These are phyloP conservation scores for Neurospora sp. DNA, from an alignment of 495 filamentous ascomycete species.

Conservation along the genomic window DNA sequence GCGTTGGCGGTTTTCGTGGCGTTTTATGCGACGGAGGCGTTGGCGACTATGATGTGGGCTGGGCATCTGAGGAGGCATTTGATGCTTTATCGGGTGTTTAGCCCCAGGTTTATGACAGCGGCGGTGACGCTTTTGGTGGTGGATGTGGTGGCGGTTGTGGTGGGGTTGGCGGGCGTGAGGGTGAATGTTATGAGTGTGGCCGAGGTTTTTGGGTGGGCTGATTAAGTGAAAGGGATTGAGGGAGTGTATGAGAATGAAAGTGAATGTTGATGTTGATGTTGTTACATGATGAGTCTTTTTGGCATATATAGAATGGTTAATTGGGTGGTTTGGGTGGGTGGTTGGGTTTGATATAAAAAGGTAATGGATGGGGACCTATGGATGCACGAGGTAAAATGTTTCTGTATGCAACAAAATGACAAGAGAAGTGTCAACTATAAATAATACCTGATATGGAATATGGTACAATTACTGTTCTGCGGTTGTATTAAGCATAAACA, in stretches of 20 bases:
- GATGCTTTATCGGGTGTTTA: slow-evolving; percentile 96
- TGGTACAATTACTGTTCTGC: too few relatives aligned
- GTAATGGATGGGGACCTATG: background rate
- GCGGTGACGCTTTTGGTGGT: slow-evolving; percentile 61
- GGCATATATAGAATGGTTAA: background rate
- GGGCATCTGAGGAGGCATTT: slow-evolving; percentile 79
- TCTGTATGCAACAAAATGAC: background rate
- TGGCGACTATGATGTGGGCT: slow-evolving; percentile 82
- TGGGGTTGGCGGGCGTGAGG: slow-evolving; percentile 61
- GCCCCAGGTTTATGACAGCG: slow-evolving; percentile 79
- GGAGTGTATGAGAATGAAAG: background rate
- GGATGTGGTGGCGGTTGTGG: slow-evolving; percentile 59
- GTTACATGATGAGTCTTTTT: background rate
- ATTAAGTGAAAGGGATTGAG: background rate
- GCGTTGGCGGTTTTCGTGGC: slow-evolving; percentile 63
- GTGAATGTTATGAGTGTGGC: slow-evolving; percentile 65
- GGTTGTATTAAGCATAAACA: too few relatives aligned
- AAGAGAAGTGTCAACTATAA: background rate
- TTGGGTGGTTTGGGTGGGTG: background rate
- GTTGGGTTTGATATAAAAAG: background rate
- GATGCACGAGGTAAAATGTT: background rate
- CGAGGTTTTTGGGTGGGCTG: slow-evolving; percentile 78
- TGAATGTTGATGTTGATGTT: background rate
- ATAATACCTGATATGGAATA: background rate
- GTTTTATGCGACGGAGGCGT: slow-evolving; percentile 69